A percentile compares a stretch with the other conserved stretches of the same genome.
Evolutionary conservation across 208 protist species (phyloP).

Genomic region (Phytomonas sp.): DNA sequence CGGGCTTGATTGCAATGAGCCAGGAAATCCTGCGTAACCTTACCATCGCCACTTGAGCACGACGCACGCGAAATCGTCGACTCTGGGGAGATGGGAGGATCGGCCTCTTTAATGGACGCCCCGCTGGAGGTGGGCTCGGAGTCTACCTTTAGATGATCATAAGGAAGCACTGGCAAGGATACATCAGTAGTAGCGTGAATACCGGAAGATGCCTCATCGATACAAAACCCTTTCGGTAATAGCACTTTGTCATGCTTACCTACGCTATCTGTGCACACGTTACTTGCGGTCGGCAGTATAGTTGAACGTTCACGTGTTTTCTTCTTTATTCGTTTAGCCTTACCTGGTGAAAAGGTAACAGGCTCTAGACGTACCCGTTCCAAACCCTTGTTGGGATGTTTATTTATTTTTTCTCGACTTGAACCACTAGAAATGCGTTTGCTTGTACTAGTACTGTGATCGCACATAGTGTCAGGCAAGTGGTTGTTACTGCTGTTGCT

Average conservation of each 20-base stretch:
- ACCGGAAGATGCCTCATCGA: not conserved
- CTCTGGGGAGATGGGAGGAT: not conserved
- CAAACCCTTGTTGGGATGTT: not conserved
- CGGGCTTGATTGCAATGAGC: not conserved
- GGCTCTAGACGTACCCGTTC: not conserved
- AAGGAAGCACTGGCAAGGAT: not conserved
- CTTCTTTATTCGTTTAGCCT: not conserved
- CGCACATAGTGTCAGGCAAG: not conserved
- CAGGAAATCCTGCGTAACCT: not conserved
- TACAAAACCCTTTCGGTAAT: not conserved
- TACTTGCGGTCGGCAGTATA: not conserved
- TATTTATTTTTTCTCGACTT: not conserved
- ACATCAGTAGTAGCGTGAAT: not conserved
- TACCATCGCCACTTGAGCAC: not conserved
- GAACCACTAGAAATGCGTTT: not conserved
- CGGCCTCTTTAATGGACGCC: not conserved
- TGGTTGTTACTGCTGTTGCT: not conserved
- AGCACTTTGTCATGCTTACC: not conserved
- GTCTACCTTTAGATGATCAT: not conserved
- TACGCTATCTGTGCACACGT: not conserved
- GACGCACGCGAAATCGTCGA: not conserved
- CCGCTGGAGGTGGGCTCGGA: not conserved
- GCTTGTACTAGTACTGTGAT: not conserved
- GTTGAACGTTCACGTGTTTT: not conserved
- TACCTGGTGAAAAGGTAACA: not conserved